A percentile compares a stretch with the other conserved stretches of the same genome.
phyloP scores from a whole-genome alignment of 208 protist species.

The Crithidia fasciculata region DNA sequence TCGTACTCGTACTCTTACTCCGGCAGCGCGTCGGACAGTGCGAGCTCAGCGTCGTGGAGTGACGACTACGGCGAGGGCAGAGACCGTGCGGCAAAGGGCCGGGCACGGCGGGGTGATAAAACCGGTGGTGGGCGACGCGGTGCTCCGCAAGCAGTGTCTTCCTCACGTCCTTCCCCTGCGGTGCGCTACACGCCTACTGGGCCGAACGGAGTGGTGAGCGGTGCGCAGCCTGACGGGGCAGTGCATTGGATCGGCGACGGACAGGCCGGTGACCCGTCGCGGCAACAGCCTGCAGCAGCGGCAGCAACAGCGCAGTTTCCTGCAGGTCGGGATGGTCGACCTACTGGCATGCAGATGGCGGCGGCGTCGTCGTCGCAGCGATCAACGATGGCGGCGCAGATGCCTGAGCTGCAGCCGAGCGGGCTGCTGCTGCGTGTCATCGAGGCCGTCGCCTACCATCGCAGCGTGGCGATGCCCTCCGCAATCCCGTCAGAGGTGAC shows the following conservation, averaged over 20 bases:
- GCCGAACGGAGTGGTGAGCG: background rate
- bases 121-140: too few species aligned
- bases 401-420: slow-evolving; percentile 39
- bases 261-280: background rate
- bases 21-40: slow-evolving; percentile 6
- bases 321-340: background rate
- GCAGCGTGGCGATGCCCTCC: slow-evolving; percentile 33
- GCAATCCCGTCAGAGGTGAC: slow-evolving; percentile 61
- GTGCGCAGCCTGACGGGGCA: background rate
- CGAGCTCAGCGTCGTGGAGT: background rate
- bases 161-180: background rate
- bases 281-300: background rate
- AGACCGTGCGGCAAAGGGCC: background rate
- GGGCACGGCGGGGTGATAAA: too few species aligned
- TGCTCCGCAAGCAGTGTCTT: too few species aligned
- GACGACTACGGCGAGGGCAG: background rate
- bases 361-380: background rate
- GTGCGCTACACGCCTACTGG: slow-evolving; percentile 14
- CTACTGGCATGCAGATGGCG: too few species aligned
- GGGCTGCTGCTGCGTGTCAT: slow-evolving; percentile 49
- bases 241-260: slow-evolving; percentile 13
- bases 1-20: slow-evolving; percentile 37
- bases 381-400: slow-evolving; percentile 2
- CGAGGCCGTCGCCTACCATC: slow-evolving; percentile 47
- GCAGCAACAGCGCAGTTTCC: background rate